Evolutionary conservation across 2,329 filamentous ascomycete genomes (phyloP), one percentile per base, ranked within the genome.

Genomic region (Curvularia eragrostidis): DNA sequence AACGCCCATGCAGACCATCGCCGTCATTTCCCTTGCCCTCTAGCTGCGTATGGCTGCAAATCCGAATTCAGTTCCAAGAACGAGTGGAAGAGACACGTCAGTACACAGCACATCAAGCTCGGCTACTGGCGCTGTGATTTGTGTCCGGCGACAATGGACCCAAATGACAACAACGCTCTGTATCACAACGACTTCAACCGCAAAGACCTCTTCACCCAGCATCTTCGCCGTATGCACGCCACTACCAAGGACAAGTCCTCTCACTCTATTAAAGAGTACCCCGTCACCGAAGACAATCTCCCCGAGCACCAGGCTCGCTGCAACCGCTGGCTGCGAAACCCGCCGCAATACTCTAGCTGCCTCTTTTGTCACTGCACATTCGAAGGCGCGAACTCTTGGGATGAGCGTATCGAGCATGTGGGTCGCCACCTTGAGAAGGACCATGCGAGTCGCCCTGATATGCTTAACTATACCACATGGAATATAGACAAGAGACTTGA

Each of bases 61-160:
- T 85, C 87, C 2, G 87, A 83, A 0, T 97, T 97, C 70, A 83
- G 85, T 3, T 88, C 84, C 65, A 97, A 96, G 79, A 97, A 97
- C 73, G 93, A 97, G 75, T 97, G 94, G 94, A 97, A 97, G 76
- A 87, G 94, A 0, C 94, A 98, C 72, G 87, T 94, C 68, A 80
- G 82, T 30, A 90, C 89, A 0, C 90, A 96, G 71, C 94, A 98
- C 71, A 81, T 97, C 21, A 85, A 88, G 52, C 81, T 91, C 3
- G 80, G 84, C 43, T 90, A 88, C 77, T 97, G 89, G 86, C 82
- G 89, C 56, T 98, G 93, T 78, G 84, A 88, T 63, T 80, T 89
- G 30, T 89, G 86, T 59, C 70, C 76, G 7, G 74, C 57, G n/a
- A 72, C 63, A n/a, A 65, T 72, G 18, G 74, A 75, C 36, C 64